phyloP scores from a whole-genome alignment of 2,329 filamentous ascomycete species.

The Colletotrichum australisinense region DNA sequence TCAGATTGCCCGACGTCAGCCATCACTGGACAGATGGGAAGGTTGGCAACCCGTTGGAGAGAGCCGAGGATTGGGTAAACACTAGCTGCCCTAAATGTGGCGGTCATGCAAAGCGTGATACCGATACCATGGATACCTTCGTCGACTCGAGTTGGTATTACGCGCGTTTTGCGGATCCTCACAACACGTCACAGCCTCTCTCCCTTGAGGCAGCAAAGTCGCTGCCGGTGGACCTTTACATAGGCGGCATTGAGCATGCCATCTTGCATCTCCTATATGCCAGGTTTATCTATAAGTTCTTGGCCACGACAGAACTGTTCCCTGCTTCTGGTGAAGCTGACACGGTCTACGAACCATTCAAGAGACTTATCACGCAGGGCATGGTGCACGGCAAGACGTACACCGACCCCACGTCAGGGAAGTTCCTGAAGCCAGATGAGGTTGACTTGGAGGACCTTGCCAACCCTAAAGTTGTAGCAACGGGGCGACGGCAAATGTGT shows the following conservation, averaged over 20 bases:
- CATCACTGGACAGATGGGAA: conserved; percentile 76
- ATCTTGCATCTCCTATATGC: conserved; percentile 91
- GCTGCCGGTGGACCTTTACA: conserved; percentile 87
- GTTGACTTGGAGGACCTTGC: conserved; percentile 70
- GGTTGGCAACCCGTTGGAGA: conserved; percentile 81
- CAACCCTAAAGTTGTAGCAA: conserved; percentile 71
- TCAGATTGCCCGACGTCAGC: conserved; percentile 77
- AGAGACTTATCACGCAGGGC: conserved; percentile 84
- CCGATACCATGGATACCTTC: conserved; percentile 96
- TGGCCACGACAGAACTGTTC: conserved; percentile 67
- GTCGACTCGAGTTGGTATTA: conserved; percentile 97
- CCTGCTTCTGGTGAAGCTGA: conserved; percentile 50
- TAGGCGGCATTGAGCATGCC: conserved; percentile 91
- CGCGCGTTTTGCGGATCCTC: conserved; percentile 80
- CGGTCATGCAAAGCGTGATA: conserved; percentile 80
- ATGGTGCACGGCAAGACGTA: conserved; percentile 94
- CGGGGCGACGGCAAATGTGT: conserved; percentile 68
- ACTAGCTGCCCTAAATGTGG: conserved; percentile 81
- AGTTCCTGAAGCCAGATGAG: conserved; percentile 82
- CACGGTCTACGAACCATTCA: conserved; percentile 78
- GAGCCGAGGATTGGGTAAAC: conserved; percentile 78
- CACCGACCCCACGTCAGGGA: conserved; percentile 77
- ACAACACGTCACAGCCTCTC: conserved; percentile 72
- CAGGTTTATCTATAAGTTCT: conserved; percentile 90
- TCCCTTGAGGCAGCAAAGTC: conserved; percentile 66